phyloP scores from a whole-genome alignment of 768 basidiomycete species.

The Leccinum subtestaceum region DNA sequence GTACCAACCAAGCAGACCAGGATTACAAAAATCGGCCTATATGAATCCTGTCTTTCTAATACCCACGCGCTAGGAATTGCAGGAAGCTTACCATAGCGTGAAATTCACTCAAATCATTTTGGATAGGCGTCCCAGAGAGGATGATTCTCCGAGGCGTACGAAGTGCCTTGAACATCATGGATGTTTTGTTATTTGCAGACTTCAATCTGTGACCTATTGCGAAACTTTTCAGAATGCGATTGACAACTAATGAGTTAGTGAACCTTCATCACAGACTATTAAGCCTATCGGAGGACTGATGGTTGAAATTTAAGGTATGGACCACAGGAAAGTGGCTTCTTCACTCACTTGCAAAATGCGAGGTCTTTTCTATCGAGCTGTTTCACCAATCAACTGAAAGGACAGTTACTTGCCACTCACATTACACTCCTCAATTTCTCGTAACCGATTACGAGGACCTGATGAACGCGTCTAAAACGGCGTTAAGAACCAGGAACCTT shows the following conservation, averaged over 20 bases:
- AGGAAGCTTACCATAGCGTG: slow-evolving; percentile 82
- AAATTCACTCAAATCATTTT: slow-evolving; percentile 94
- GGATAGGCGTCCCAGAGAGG: slow-evolving; percentile 94
- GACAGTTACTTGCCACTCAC: slow-evolving; percentile 42
- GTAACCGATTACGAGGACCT: slow-evolving; percentile 93
- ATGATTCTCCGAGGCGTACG: slow-evolving; percentile 79
- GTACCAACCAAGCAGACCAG: slow-evolving; percentile 72
- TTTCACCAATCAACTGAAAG: neutral
- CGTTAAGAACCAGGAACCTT: neutral
- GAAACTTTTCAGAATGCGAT: neutral
- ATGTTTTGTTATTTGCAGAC: slow-evolving; percentile 88
- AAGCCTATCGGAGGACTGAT: slow-evolving; percentile 85
- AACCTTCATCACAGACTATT: slow-evolving; percentile 94
- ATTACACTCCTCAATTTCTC: slow-evolving; percentile 83
- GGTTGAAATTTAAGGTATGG: slow-evolving; percentile 1
- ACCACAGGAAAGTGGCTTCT: neutral
- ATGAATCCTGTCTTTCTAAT: neutral
- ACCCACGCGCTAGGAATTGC: neutral
- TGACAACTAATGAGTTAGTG: neutral
- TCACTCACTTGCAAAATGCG: slow-evolving; percentile 59
- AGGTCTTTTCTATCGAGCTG: slow-evolving; percentile 46
- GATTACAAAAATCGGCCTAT: slow-evolving; percentile 92
- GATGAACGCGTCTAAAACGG: slow-evolving; percentile 58
- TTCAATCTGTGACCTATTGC: slow-evolving; percentile 85
- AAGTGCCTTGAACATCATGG: slow-evolving; percentile 77